These are phyloP conservation scores for Hyphopichia khmerensis DNA, from an alignment of 1,139 yeast species.

Conservation along the genomic window DNA sequence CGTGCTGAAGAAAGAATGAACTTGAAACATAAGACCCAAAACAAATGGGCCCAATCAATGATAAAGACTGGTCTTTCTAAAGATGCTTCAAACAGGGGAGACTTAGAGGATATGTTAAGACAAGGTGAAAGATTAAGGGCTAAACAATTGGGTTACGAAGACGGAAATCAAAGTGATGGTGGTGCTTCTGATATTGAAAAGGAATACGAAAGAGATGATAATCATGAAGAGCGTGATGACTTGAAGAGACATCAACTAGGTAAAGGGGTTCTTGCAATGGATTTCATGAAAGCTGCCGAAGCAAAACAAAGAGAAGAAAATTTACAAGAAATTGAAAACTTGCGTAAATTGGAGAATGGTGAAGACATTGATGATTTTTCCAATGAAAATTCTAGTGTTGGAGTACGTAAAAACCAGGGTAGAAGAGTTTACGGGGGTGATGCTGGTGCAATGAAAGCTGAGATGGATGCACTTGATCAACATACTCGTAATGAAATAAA, in stretches of 20 bases:
- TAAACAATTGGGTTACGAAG: constrained; percentile 70
- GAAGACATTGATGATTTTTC: constrained; percentile 40
- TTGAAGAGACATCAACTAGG: constrained; percentile 50
- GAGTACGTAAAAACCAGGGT: constrained; percentile 64
- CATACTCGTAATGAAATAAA: constrained; percentile 49
- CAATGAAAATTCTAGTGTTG: constrained; percentile 37
- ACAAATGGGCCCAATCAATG: constrained; percentile 91
- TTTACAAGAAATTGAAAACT: constrained; percentile 47
- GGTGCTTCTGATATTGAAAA: constrained; percentile 52
- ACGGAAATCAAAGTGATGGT: constrained; percentile 53
- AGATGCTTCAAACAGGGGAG: constrained; percentile 79
- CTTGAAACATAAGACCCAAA: constrained; percentile 81
- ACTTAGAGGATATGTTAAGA: constrained; percentile 90
- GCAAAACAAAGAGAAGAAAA: constrained; percentile 59
- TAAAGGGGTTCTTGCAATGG: constrained; percentile 90
- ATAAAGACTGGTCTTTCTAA: constrained; percentile 87
- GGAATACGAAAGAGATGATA: constrained; percentile 38
- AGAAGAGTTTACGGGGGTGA: constrained; percentile 82
- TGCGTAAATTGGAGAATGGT: constrained; percentile 48
- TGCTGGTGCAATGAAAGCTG: constrained; percentile 45
- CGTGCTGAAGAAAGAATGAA: constrained; percentile 94
- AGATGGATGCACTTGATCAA: constrained; percentile 40
- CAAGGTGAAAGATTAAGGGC: constrained; percentile 78
- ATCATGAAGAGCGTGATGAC: constrained; percentile 29
- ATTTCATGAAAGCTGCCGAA: constrained; percentile 89